Evolutionary conservation across 2,329 filamentous ascomycete species (phyloP).

Genomic region (Verticillium albo-atrum): DNA sequence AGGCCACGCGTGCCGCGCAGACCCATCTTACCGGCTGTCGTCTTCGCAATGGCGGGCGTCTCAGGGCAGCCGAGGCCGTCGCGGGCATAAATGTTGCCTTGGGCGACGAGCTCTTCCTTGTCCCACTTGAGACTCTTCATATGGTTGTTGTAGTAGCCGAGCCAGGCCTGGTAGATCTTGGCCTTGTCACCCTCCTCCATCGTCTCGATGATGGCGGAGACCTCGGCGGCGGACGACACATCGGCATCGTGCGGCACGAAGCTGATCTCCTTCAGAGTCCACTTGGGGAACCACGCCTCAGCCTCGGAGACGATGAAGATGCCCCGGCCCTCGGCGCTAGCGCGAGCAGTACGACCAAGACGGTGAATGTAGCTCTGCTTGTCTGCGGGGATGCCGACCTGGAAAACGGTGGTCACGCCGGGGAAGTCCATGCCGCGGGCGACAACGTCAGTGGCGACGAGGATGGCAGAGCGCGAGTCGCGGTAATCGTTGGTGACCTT

Average conservation of each 20-base stretch:
- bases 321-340: slow-evolving; percentile 59
- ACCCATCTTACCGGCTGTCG: slow-evolving; percentile 52
- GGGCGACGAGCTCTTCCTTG: slow-evolving; percentile 38
- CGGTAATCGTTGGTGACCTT: slow-evolving; percentile 62
- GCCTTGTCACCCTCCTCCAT: slow-evolving; percentile 40
- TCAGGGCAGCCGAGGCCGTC: slow-evolving; percentile 42
- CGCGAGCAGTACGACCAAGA: slow-evolving; percentile 61
- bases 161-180: slow-evolving; percentile 52
- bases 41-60: slow-evolving; percentile 41
- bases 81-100: slow-evolving; percentile 46
- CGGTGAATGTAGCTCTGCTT: slow-evolving; percentile 65
- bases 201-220: slow-evolving; percentile 31
- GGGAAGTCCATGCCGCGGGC: slow-evolving; percentile 72
- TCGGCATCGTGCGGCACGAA: slow-evolving; percentile 43
- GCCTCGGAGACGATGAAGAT: slow-evolving; percentile 51
- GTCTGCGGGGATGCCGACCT: slow-evolving; percentile 54
- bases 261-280: slow-evolving; percentile 47
- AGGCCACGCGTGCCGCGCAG: slow-evolving; percentile 47
- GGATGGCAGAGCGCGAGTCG: slow-evolving; percentile 41
- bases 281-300: slow-evolving; percentile 47
- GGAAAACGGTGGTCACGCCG: slow-evolving; percentile 62
- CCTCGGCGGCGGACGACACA: slow-evolving; percentile 33
- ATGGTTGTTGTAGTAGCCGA: slow-evolving; percentile 51
- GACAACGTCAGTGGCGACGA: slow-evolving; percentile 68
- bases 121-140: slow-evolving; percentile 39